These are phyloP conservation scores for Cercis canadensis DNA, from an alignment of 306 rosid species.

Conservation along the genomic window DNA sequence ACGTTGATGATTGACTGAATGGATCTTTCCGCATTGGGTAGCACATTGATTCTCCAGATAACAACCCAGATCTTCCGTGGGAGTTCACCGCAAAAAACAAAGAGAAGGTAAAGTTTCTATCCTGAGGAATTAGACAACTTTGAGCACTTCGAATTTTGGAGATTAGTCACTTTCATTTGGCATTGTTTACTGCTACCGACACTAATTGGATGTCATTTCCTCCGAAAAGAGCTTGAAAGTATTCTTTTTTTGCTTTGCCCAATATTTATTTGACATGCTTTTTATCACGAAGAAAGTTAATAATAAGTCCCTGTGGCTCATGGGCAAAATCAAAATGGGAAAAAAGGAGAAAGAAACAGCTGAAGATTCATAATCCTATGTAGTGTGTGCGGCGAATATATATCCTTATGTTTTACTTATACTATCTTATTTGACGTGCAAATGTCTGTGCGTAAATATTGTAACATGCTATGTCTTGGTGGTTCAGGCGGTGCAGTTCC, in stretches of 20 bases:
- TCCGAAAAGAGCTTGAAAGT: background rate
- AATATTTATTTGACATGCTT: background rate
- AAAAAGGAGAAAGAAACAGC: background rate
- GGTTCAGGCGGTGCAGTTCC: too few relatives aligned
- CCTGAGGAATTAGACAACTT: background rate
- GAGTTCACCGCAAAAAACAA: constrained; percentile 70
- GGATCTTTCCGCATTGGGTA: constrained; percentile 36
- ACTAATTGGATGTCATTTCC: background rate
- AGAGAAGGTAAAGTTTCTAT: constrained; percentile 54
- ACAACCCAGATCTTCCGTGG: constrained; percentile 82
- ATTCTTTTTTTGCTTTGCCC: background rate
- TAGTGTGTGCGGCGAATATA: too few relatives aligned
- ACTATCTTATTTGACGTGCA: too few relatives aligned
- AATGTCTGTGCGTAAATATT: too few relatives aligned
- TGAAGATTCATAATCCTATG: background rate
- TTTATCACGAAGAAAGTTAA: too few relatives aligned
- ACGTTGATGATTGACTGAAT: background rate
- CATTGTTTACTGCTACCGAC: background rate
- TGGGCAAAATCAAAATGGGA: background rate
- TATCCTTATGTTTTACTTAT: too few relatives aligned
- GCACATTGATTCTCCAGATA: constrained; percentile 91
- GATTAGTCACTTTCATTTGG: background rate
- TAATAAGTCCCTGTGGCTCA: background rate
- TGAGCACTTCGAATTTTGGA: background rate
- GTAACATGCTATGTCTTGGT: too few relatives aligned